Base-by-base conservation (phyloP, 176 grass and related monocot species). In the Carex scoparia region DNA sequence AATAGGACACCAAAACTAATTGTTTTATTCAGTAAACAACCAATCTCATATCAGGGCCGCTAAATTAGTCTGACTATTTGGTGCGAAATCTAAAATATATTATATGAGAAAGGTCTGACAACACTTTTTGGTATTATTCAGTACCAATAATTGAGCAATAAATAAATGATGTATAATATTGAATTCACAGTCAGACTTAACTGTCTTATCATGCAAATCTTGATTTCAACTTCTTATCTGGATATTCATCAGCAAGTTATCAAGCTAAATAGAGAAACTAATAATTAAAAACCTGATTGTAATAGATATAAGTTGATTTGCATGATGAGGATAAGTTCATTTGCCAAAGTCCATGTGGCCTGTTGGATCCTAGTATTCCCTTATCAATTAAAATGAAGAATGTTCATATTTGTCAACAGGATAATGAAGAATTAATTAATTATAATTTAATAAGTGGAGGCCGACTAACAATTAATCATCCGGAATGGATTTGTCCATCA, bases 61-160 rank as follows among this genome's bases (percentile, higher is more conserved):
- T n/a, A 44, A 71, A 44, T 71, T 44, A 33, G 69, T 46, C 15
- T 19, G 69, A 48, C 16, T 19, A 72, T 10, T 4, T 46, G 12
- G 13, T 68, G 16, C 7, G 14, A 46, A 23, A 72, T 71, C 37
- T 35, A 23, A 23, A 23, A 23, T 23, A 67, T 32, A 65, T 13
- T 65, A 11, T 72, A 46, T 72, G 68, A n/a, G 3, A 19, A 48
- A 23, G 38, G 68, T 40, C 14, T n/a, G 68, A 42, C 33, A 42
- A 44, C 15, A 9, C 14, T 71, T 70, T 46, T 72, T 72, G 38
- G 38, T 72, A 73, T 73, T 48, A 23, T 48, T 16, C 40, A 12
- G 40, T 18, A 11, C 40, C 69, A 73, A 73, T 73, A 49, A 73
- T 73, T 73, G 69, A 73, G 69, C 18, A 72, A 48, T 49, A 49